A percentile compares a stretch with the other conserved stretches of the same genome.
phyloP scores from a whole-genome alignment of 1,284 basidiomycete species.

The Cerrena zonata region DNA sequence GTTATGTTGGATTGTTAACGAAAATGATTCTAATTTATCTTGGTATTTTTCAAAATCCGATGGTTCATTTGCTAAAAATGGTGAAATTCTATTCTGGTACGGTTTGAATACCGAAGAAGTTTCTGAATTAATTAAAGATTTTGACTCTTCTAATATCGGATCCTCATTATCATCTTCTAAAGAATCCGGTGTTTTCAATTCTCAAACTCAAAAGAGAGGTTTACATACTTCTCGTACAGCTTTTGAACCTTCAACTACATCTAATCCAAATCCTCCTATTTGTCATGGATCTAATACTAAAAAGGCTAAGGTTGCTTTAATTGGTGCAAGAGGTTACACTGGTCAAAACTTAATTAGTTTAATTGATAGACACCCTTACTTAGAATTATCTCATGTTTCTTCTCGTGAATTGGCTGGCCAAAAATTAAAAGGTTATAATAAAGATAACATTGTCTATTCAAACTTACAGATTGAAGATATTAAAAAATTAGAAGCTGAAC shows the following conservation, averaged over 20 bases:
- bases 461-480: slow-evolving; percentile 78
- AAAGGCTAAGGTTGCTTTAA: slow-evolving; percentile 81
- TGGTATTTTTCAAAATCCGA: slow-evolving; percentile 99
- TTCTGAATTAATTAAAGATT: slow-evolving; percentile 76
- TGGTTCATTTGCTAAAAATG: slow-evolving; percentile 92
- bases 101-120: slow-evolving; percentile 84
- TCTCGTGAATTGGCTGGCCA: slow-evolving; percentile 90
- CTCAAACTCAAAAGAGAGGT: too few species aligned
- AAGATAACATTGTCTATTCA: slow-evolving; percentile 69
- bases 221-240: too few species aligned
- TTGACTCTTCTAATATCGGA: slow-evolving; percentile 69
- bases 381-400: slow-evolving; percentile 90
- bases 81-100: slow-evolving; percentile 94
- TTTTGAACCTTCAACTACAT: too few species aligned
- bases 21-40: slow-evolving; percentile 90
- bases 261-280: too few species aligned
- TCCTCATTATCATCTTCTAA: slow-evolving; percentile 48
- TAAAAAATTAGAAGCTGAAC: slow-evolving; percentile 78
- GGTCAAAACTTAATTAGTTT: slow-evolving; percentile 87
- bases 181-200: slow-evolving; percentile 68
- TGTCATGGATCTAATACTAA: too few species aligned
- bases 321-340: slow-evolving; percentile 94
- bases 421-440: slow-evolving; percentile 78
- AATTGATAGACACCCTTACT: slow-evolving; percentile 79
- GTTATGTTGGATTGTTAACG: slow-evolving; percentile 94